Evolutionary conservation across 805 yeast genomes (phyloP).

Genomic region (Candida endomychidarum): DNA sequence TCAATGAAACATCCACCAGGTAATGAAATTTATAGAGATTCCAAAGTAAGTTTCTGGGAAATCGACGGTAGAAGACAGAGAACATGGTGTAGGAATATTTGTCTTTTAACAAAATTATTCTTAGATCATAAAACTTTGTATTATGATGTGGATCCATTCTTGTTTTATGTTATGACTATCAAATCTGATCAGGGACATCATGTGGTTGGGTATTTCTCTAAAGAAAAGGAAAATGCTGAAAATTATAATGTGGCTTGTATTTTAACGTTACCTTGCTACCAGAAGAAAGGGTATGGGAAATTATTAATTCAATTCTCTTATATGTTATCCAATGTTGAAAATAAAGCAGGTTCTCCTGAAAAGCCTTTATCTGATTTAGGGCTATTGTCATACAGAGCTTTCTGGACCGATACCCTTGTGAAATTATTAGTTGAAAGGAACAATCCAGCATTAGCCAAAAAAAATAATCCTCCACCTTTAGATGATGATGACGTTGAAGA

Average conservation of each 20-base stretch:
- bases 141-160: conserved; percentile 96
- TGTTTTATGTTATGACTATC: conserved; percentile 93
- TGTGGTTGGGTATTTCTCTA: conserved; percentile 93
- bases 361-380: conserved; percentile 96
- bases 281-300: conserved; percentile 91
- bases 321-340: conserved; percentile 82
- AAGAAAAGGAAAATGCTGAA: conserved; percentile 95
- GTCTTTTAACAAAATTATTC: conserved; percentile 85
- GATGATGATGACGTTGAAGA: conserved; percentile 37
- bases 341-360: conserved; percentile 94
- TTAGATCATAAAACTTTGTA: conserved; percentile 94
- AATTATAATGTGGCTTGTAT: conserved; percentile 97
- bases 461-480: conserved; percentile 31
- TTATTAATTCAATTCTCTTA: conserved; percentile 90
- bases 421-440: conserved; percentile 64
- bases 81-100: conserved; percentile 95
- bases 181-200: conserved; percentile 92
- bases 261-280: conserved; percentile 92
- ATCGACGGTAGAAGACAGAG: conserved; percentile 96
- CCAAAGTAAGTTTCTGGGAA: conserved; percentile 90
- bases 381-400: conserved; percentile 87
- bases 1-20: conserved; percentile 97
- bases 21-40: conserved; percentile 93
- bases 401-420: conserved; percentile 90
- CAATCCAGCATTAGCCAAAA: conserved; percentile 36